Evolutionary conservation across 2,329 filamentous ascomycete genomes (phyloP), one percentile per base, ranked within the genome.

Genomic region (Verticillium zaregamsianum): DNA sequence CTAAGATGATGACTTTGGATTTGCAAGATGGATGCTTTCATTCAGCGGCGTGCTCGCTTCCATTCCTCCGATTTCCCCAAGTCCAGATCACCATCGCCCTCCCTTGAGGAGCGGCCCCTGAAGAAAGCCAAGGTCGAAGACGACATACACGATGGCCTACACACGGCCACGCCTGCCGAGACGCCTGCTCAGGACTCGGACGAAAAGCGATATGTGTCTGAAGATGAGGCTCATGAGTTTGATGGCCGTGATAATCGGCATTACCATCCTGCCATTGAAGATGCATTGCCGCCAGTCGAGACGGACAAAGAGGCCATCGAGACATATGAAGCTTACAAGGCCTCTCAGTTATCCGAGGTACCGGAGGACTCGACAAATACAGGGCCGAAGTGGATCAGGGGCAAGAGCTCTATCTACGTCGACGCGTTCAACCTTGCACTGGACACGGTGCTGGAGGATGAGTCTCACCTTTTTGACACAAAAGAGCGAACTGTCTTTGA

Each of bases 381-480:
- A n/a, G 20, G 23, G n/a, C 32, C 45, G 11, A 32, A 33, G n/a
- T 97, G 92, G 92, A 76, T 87, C 5, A 86, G 83, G 69, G 92
- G 92, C 0, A 88, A 87, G 72, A 96, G 89, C 70, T 98, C 93
- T 1, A 92, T 99, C 61, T 99, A 99, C 69, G 92, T 97, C 20
- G 95, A 99, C 76, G 95, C 95, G 0, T 99, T 99, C 80, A 97
- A 97, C 70, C 80, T 98, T 15, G 92, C 94, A 2, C 79, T 99
- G 57, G 89, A 94, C 63, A 97, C 92, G 0, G 95, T 99, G 3
- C 77, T 98, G 14, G 88, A 92, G 57, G 92, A 98, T 62, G 95
- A 99, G 75, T 84, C 86, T 0, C 92, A 97, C 74, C 79, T 99
- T 0, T 99, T 98, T 72, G 85, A 95, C 68, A 85, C 87, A 62